Percentiles rank a stretch among this genome's conserved stretches.
phyloP scores from a whole-genome alignment of 192 early-diverging fungal genomes.

The Irineochytrium annulatum region DNA sequence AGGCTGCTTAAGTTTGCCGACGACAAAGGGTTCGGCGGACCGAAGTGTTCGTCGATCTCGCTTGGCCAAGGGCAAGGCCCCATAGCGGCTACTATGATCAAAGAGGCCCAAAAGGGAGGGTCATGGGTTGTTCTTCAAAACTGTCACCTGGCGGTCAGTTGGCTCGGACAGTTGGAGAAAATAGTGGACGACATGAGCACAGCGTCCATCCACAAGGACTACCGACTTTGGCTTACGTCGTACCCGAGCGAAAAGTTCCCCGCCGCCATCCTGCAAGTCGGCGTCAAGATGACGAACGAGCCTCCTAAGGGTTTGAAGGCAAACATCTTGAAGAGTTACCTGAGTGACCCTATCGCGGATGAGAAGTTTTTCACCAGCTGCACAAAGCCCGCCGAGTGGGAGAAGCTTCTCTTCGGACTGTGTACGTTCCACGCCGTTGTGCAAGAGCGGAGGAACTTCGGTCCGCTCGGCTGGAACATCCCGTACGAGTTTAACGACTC shows the following conservation, averaged over 20 bases:
- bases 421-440: constrained; percentile 65
- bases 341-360: constrained; percentile 56
- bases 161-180: constrained; percentile 54
- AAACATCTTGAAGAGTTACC: constrained; percentile 55
- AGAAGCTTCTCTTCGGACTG: constrained; percentile 60
- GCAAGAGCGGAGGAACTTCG: constrained; percentile 61
- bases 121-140: constrained; percentile 66
- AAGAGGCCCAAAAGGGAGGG: constrained; percentile 52
- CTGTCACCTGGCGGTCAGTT: constrained; percentile 61
- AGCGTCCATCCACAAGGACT: constrained; percentile 50
- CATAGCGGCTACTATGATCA: constrained; percentile 58
- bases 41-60: constrained; percentile 55
- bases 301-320: constrained; percentile 60
- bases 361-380: constrained; percentile 55
- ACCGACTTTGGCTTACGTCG: constrained; percentile 57
- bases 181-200: constrained; percentile 59
- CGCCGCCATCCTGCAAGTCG: constrained; percentile 50
- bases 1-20: constrained; percentile 63
- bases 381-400: constrained; percentile 50
- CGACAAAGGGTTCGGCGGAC: constrained; percentile 52
- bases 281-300: constrained; percentile 66
- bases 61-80: constrained; percentile 64
- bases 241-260: constrained; percentile 60
- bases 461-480: constrained; percentile 66
- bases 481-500: constrained; percentile 68